Conservation (phyloP, 1,284 basidiomycete species). For the Ganoderma leucocontextum region DNA sequence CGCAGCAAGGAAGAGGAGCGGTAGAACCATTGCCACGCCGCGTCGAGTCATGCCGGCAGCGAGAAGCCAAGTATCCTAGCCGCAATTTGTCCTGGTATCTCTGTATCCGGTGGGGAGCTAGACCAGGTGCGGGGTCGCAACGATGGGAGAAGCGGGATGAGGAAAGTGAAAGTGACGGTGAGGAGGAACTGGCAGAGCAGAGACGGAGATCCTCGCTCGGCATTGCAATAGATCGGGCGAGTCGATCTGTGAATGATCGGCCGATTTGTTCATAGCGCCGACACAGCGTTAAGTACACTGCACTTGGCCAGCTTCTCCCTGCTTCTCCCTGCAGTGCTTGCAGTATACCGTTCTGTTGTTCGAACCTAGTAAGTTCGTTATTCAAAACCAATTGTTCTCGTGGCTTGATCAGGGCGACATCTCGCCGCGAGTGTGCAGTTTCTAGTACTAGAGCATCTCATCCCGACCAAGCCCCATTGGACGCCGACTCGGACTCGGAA, state of each 20-base stretch:
- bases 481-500: too few species aligned
- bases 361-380: too few species aligned
- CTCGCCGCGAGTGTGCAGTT: too few species aligned
- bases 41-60: slow-evolving; percentile 21
- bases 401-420: too few species aligned
- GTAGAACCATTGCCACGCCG: slow-evolving; percentile 18
- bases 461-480: too few species aligned
- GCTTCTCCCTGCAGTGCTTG: too few species aligned
- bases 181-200: background rate
- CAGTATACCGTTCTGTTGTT: too few species aligned
- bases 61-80: background rate
- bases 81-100: background rate
- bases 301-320: too few species aligned
- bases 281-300: too few species aligned
- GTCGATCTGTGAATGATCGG: background rate
- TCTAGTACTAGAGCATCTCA: too few species aligned
- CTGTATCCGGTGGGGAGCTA: background rate
- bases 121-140: background rate
- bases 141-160: background rate
- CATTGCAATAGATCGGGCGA: slow-evolving; percentile 4
- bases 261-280: background rate
- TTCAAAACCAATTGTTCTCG: too few species aligned
- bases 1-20: slow-evolving; percentile 29
- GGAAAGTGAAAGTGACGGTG: background rate
- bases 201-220: background rate